Conservation (phyloP, 2,329 filamentous ascomycete genomes). For the Hypoxylon sp. region DNA sequence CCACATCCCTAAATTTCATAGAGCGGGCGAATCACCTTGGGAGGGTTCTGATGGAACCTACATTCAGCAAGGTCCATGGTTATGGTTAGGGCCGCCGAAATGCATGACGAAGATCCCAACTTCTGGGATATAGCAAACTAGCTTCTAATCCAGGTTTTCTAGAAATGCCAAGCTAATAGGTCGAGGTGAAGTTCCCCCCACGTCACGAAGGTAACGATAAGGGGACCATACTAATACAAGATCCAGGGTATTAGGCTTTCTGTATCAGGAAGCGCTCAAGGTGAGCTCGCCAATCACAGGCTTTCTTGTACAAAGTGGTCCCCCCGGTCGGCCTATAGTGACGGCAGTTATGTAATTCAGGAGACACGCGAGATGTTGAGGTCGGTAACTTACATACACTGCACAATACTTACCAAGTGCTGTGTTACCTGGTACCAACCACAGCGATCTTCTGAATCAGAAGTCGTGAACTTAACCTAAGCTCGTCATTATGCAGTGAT, state of each 20-base stretch:
- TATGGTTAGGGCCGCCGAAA: slow-evolving; percentile 23
- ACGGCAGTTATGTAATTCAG: slow-evolving; percentile 22
- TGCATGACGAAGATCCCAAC: slow-evolving; percentile 42
- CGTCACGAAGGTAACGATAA: slow-evolving; percentile 34
- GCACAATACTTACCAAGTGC: slow-evolving; percentile 16
- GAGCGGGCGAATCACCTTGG: slow-evolving; percentile 29
- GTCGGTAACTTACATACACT: slow-evolving; percentile 18
- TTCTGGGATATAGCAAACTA: slow-evolving; percentile 36
- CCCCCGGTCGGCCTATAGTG: slow-evolving; percentile 25
- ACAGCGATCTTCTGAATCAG: background rate
- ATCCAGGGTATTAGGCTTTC: slow-evolving; percentile 12
- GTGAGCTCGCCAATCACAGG: slow-evolving; percentile 27
- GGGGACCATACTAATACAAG: slow-evolving; percentile 14
- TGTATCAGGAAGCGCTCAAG: slow-evolving; percentile 20
- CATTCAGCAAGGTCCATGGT: slow-evolving; percentile 32
- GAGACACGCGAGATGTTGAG: slow-evolving; percentile 19
- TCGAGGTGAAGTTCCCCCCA: slow-evolving; percentile 22
- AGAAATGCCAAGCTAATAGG: slow-evolving; percentile 39
- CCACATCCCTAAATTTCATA: slow-evolving; percentile 29
- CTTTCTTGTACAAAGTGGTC: slow-evolving; percentile 5
- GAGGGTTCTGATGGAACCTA: slow-evolving; percentile 6
- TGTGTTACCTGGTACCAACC: background rate
- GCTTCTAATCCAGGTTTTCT: slow-evolving; percentile 32
- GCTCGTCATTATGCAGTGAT: slow-evolving; percentile 21
- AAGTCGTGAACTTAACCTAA: slow-evolving; percentile 6